Evolutionary conservation across 2,329 filamentous ascomycete species (phyloP), one percentile per base, ranked within the genome.

Genomic region (Penicillium sp.): DNA sequence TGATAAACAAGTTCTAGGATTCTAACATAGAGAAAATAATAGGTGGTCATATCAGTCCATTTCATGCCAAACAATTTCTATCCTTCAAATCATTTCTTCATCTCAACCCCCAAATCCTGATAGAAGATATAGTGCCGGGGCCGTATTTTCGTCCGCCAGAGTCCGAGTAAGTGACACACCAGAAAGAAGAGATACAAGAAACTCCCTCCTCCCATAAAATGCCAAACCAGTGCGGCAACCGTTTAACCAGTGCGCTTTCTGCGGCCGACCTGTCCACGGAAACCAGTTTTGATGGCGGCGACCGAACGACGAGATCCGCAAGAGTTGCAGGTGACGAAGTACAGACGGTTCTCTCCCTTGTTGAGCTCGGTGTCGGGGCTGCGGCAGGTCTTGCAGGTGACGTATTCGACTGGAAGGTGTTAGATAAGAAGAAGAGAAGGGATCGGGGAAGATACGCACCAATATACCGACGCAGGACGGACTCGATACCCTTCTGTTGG

Each of bases 401-500:
- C 92, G 71, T 97, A 97, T 79, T 97, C 92, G 76, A 95, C 85
- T 87, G 58, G 42, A 30, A n/a, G 35, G 14, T 46, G 20, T 44
- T 48, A 57, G 24, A 40, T 30, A 20, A 7, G 38, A 20, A 51
- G 55, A 48, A 55, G 41, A 11, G 43, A 5, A n/a, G 13, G 13
- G 30, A 45, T 50, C 24, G 5, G 36, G 36, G 30, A 31, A 44
- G 18, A 20, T 42, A 81, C 85, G 74, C 79, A 90, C 88, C 89
- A 72, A 96, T 96, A 75, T 96, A 96, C 80, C 92, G 89, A 78
- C 92, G 83, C 71, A 97, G 77, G 47, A 97, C 91, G 76, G 95
- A 96, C 81, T 99, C 94, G 70, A 97, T 92, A 80, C 97, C 92
- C 79, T 96, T 96, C 80, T 97, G 92, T 76, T 97, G 92, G 88